Conservation (phyloP, 1,139 yeast genomes). For the Geotrichum cucujoidarum region DNA sequence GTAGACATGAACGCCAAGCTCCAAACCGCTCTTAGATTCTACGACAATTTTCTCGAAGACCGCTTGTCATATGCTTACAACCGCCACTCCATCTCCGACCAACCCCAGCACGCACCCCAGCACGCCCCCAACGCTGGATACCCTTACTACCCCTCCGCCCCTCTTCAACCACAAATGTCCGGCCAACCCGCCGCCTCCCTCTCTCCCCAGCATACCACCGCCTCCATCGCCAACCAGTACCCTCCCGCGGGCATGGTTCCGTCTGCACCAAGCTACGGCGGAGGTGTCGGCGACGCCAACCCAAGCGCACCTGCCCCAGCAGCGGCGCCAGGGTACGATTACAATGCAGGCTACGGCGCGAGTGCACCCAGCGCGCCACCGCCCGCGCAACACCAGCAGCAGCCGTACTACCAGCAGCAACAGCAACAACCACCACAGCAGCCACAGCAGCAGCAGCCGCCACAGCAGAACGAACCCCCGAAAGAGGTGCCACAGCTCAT, state of each 20-base stretch:
- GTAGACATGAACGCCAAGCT: slow-evolving; percentile 79
- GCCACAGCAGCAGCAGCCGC: slow-evolving; percentile 15
- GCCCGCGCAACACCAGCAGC: slow-evolving; percentile 6
- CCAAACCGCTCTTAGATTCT: slow-evolving; percentile 69
- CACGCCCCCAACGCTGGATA: neutral
- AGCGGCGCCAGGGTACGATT: neutral
- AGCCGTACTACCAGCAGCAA: slow-evolving; percentile 6
- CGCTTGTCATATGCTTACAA: slow-evolving; percentile 52
- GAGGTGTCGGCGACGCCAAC: slow-evolving; percentile 6
- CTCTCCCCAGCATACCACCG: neutral
- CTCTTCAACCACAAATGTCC: slow-evolving; percentile 4
- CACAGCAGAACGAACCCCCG: slow-evolving; percentile 18
- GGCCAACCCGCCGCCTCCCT: slow-evolving; percentile 1
- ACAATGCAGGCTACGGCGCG: slow-evolving; percentile 6
- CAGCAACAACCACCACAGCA: slow-evolving; percentile 14
- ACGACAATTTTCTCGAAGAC: slow-evolving; percentile 72
- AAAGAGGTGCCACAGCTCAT: slow-evolving; percentile 31
- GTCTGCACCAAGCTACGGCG: slow-evolving; percentile 3
- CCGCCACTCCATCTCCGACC: slow-evolving; percentile 19
- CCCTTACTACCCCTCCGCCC: slow-evolving; percentile 10
- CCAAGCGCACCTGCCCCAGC: neutral
- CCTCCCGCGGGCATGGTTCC: slow-evolving; percentile 9
- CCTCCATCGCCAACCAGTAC: neutral
- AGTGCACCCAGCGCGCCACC: slow-evolving; percentile 13
- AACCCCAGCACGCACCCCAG: no score